Evolutionary conservation across 2,329 filamentous ascomycete species (phyloP), one percentile per base, ranked within the genome.

Genomic region (Fusarium pilosicola): DNA sequence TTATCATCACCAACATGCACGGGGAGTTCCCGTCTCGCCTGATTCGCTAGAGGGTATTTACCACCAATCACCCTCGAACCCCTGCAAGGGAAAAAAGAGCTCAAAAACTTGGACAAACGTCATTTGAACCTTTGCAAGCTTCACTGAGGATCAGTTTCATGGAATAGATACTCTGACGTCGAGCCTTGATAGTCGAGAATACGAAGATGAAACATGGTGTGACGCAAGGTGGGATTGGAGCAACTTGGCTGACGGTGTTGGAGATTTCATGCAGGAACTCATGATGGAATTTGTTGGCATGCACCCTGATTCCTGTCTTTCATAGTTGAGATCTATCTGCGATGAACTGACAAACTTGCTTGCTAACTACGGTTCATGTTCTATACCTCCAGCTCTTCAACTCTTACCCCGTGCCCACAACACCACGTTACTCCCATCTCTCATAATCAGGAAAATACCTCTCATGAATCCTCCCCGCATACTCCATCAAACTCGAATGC

Each of bases 391-490:
- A 28, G 7, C 24, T 30, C 7, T 17, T 12, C 15, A 41, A 17
- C 26, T 28, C 36, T n/a, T 6, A 5, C 22, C 4, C 34, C 15
- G 14, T 30, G 20, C 26, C 20, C 20, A 20, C n/a, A 24, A 20
- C 8, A 6, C n/a, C 49, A 34, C 20, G 5, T 73, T 52, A 65
- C 30, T 77, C 62, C 81, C 84, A 84, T 36, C 76, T 76, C 65
- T 86, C 81, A 74, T 91, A 91, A 41, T 92, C 89, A 0, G 87
- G 84, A 72, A 92, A 92, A 74, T 88, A 90, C 9, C 70, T 66
- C 52, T 84, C 79, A 75, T 91, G 88, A 46, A 92, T 89, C 63
- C 87, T 84, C 42, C 76, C 75, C 7, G 88, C 89, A 79, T 91
- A 92, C 6, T 90, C 87, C 15, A 88, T 44, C 17, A 91, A 63